Conservation (phyloP, 495 filamentous ascomycete genomes). For the Monascus purpureus region DNA sequence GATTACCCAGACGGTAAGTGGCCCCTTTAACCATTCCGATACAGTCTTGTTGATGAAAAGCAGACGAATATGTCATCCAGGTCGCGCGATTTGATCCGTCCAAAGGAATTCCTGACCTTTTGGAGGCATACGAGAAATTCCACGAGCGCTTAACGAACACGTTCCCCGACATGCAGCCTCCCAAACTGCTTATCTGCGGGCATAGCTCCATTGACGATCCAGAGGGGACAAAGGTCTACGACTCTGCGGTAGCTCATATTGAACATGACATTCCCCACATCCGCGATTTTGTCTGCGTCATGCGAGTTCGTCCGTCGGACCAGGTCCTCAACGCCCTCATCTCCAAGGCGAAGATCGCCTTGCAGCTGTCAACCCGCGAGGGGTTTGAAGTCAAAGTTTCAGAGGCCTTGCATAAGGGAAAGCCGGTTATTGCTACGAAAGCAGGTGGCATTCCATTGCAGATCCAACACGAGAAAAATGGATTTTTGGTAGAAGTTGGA, state of each 20-base stretch:
- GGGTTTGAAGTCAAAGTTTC: constrained; percentile 88
- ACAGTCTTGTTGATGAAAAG: no score
- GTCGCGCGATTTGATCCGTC: constrained; percentile 78
- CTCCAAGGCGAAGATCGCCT: constrained; percentile 53
- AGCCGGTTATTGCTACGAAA: constrained; percentile 64
- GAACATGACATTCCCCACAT: constrained; percentile 39
- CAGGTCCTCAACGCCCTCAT: constrained; percentile 74
- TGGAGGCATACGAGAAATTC: constrained; percentile 67
- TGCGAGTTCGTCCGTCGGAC: constrained; percentile 66
- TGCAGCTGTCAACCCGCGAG: constrained; percentile 73
- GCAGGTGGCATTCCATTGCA: constrained; percentile 78
- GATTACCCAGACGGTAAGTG: constrained; percentile 47
- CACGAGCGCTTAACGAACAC: constrained; percentile 40
- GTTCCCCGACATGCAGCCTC: constrained; percentile 31
- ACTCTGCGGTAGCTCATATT: constrained; percentile 52
- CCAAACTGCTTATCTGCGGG: constrained; percentile 65
- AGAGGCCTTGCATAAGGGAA: constrained; percentile 74
- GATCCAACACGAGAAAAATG: constrained; percentile 57
- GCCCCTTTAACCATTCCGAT: neutral
- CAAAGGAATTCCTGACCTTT: constrained; percentile 71
- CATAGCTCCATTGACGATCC: constrained; percentile 82
- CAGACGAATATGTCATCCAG: constrained; percentile 64
- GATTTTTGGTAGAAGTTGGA: constrained; percentile 61
- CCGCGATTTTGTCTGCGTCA: constrained; percentile 50
- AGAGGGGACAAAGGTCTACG: constrained; percentile 60